phyloP scores from a whole-genome alignment of 2,329 filamentous ascomycete species.

The Trichophyton benhamiae region DNA sequence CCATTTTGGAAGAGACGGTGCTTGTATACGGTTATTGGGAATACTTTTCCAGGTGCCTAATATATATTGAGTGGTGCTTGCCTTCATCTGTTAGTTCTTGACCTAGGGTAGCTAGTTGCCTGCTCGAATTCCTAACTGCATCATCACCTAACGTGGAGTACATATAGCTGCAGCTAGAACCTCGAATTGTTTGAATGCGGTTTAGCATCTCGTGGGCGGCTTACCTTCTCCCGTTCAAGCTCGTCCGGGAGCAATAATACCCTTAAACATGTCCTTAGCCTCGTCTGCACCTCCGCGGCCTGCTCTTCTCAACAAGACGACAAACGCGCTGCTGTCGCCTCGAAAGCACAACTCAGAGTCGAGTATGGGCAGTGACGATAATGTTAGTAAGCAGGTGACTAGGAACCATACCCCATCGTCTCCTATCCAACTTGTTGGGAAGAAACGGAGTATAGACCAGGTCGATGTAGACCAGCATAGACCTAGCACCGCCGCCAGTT shows the following conservation, averaged over 20 bases:
- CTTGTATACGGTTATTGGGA: not conserved
- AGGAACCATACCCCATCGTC: conserved; percentile 15
- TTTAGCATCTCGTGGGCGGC: not conserved
- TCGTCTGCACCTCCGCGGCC: conserved; percentile 28
- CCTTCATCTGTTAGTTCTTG: not conserved
- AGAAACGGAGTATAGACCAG: conserved; percentile 31
- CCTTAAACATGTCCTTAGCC: not conserved
- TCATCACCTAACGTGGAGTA: not conserved
- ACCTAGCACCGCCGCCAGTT: conserved; percentile 15
- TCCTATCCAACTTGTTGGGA: conserved; percentile 25
- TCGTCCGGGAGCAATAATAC: not conserved
- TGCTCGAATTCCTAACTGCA: not conserved
- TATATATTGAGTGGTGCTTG: not conserved
- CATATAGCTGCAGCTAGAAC: too few species aligned
- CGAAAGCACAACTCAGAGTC: conserved; percentile 14
- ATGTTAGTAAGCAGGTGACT: not conserved
- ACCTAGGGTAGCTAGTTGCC: not conserved
- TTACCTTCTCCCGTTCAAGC: not conserved
- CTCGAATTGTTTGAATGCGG: not conserved
- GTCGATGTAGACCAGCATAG: conserved; percentile 19
- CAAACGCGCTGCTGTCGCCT: conserved; percentile 31
- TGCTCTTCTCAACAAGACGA: conserved; percentile 30
- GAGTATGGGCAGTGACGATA: conserved; percentile 18
- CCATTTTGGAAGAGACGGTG: not conserved
- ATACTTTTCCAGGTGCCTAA: not conserved